Evolutionary conservation across 1,284 basidiomycete genomes (phyloP).

Genomic region (Rhodotorula sp.): DNA sequence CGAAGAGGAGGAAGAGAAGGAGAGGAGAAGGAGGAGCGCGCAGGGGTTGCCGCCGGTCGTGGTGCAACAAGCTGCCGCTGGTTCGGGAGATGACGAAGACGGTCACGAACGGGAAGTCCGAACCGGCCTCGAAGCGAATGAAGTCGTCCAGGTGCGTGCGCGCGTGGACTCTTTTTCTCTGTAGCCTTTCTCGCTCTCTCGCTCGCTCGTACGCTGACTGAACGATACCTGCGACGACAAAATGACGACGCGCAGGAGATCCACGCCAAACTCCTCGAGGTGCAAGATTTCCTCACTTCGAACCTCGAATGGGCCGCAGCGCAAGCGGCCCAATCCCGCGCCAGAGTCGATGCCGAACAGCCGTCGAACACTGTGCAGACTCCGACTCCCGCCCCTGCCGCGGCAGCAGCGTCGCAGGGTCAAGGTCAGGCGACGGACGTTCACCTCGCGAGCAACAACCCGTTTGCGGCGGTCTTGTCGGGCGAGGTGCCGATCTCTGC

Average conservation of each 20-base stretch:
- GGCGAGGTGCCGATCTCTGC: background rate
- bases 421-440: background rate
- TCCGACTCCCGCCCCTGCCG: background rate
- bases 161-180: background rate
- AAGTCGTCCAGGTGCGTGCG: constrained; percentile 37
- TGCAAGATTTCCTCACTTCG: constrained; percentile 50
- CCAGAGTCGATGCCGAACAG: constrained; percentile 16
- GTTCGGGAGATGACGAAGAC: constrained; percentile 6
- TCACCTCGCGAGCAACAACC: constrained; percentile 33
- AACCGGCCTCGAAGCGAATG: constrained; percentile 31
- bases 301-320: constrained; percentile 55
- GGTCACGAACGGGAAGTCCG: background rate
- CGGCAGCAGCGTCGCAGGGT: background rate
- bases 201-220: too few relatives aligned
- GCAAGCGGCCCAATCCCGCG: constrained; percentile 48
- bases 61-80: constrained; percentile 1
- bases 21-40: background rate
- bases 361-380: background rate
- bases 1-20: background rate
- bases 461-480: constrained; percentile 28
- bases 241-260: constrained; percentile 47
- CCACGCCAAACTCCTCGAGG: constrained; percentile 49
- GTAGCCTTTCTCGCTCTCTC: background rate
- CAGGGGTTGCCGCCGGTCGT: background rate
- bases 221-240: too few relatives aligned